phyloP scores from a whole-genome alignment of 192 early-diverging fungal genomes.

The Haplosporangium gracile region DNA sequence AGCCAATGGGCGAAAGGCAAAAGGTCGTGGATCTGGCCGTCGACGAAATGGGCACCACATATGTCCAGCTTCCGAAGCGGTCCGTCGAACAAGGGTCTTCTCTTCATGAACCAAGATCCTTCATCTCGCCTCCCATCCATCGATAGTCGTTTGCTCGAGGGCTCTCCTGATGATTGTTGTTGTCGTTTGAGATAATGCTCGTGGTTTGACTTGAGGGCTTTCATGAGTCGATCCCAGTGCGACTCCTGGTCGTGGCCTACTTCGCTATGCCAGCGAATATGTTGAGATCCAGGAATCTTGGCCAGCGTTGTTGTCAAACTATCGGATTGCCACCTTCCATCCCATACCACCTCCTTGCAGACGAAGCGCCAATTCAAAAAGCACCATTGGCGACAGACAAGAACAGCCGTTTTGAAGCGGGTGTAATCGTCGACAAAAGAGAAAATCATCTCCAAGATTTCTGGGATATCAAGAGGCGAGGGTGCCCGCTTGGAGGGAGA shows the following conservation, averaged over 20 bases:
- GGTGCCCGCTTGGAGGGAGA: background rate
- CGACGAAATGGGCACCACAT: background rate
- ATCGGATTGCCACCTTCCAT: background rate
- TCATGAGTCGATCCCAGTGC: constrained; percentile 3
- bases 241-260: background rate
- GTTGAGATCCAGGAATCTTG: background rate
- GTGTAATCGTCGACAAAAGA: background rate
- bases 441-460: background rate
- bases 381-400: background rate
- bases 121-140: background rate
- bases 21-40: background rate
- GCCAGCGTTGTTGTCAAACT: background rate
- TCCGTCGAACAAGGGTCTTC: background rate
- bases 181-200: background rate
- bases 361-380: background rate
- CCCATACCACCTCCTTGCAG: background rate
- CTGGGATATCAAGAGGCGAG: background rate
- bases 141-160: background rate
- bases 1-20: background rate
- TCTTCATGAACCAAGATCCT: background rate
- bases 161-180: background rate
- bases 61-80: background rate
- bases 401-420: background rate
- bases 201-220: background rate
- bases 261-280: background rate